phyloP scores from a whole-genome alignment of 2,329 filamentous ascomycete genomes.

The Simplicillium sp. region DNA sequence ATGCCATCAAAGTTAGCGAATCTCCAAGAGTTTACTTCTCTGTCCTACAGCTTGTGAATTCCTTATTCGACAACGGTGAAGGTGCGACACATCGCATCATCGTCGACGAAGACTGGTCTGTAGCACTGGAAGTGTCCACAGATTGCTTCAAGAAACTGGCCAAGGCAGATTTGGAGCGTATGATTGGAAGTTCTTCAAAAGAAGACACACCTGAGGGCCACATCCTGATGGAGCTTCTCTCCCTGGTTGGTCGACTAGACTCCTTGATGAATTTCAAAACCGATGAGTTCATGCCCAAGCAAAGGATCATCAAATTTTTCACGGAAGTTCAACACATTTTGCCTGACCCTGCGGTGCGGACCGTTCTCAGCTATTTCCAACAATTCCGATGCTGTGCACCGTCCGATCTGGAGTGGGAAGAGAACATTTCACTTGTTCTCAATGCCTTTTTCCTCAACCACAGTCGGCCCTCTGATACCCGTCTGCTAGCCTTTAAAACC shows the following conservation, averaged over 20 bases:
- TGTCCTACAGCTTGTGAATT: slow-evolving; percentile 43
- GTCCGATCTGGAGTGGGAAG: slow-evolving; percentile 59
- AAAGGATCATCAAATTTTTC: slow-evolving; percentile 59
- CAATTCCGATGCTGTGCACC: slow-evolving; percentile 64
- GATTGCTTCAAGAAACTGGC: slow-evolving; percentile 35
- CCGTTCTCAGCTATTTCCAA: slow-evolving; percentile 58
- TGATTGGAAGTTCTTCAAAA: slow-evolving; percentile 12
- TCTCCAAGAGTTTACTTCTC: slow-evolving; percentile 36
- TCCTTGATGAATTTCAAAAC: slow-evolving; percentile 31
- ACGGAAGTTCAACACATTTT: slow-evolving; percentile 50
- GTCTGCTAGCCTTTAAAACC: slow-evolving; percentile 51
- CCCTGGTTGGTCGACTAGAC: slow-evolving; percentile 40
- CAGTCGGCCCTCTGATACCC: slow-evolving; percentile 49
- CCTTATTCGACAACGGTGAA: slow-evolving; percentile 42
- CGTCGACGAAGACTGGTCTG: slow-evolving; percentile 56
- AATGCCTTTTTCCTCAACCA: slow-evolving; percentile 55
- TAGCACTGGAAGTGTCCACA: slow-evolving; percentile 48
- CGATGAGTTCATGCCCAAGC: slow-evolving; percentile 51
- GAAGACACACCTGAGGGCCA: slow-evolving; percentile 24
- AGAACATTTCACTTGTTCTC: slow-evolving; percentile 51
- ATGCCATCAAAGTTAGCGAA: slow-evolving; percentile 33
- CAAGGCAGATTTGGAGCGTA: slow-evolving; percentile 3
- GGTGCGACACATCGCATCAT: slow-evolving; percentile 45
- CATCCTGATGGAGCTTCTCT: slow-evolving; percentile 31
- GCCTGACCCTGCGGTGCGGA: slow-evolving; percentile 52